Percentiles rank a stretch among this genome's conserved stretches.
phyloP scores from a whole-genome alignment of 345 rosid genomes.

The Bruguiera gymnorhiza region DNA sequence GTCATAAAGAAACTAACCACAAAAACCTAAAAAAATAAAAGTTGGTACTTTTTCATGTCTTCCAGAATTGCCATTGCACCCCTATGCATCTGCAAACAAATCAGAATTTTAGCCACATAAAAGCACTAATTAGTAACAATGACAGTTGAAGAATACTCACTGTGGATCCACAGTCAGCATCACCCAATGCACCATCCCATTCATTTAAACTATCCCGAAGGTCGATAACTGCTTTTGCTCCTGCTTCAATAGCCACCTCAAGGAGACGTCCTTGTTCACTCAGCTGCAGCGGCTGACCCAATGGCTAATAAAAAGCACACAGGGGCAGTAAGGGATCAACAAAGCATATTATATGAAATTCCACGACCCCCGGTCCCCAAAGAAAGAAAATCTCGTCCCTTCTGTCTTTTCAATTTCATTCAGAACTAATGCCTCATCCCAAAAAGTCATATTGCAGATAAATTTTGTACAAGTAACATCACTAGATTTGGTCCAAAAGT shows the following conservation, averaged over 20 bases:
- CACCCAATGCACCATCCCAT: slow-evolving; percentile 96
- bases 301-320: slow-evolving; percentile 45
- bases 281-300: slow-evolving; percentile 57
- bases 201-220: slow-evolving; percentile 76
- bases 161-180: slow-evolving; percentile 97
- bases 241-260: slow-evolving; percentile 86
- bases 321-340: slow-evolving; percentile 13
- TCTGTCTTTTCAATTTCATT: too few species aligned
- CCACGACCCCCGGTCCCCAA: too few species aligned
- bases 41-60: slow-evolving; percentile 82
- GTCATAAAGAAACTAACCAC: slow-evolving; percentile 7
- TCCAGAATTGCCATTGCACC: slow-evolving; percentile 83
- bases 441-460: too few species aligned
- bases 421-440: too few species aligned
- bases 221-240: slow-evolving; percentile 57
- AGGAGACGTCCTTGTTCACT: slow-evolving; percentile 62
- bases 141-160: slow-evolving; percentile 44
- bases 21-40: slow-evolving; percentile 12
- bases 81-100: slow-evolving; percentile 61
- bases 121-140: slow-evolving; percentile 1
- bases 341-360: background rate
- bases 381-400: background rate
- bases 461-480: too few species aligned
- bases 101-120: slow-evolving; percentile 7
- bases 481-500: too few species aligned